Evolutionary conservation across 192 early-diverging fungal species (phyloP).

Genomic region (Coemansia sp.): DNA sequence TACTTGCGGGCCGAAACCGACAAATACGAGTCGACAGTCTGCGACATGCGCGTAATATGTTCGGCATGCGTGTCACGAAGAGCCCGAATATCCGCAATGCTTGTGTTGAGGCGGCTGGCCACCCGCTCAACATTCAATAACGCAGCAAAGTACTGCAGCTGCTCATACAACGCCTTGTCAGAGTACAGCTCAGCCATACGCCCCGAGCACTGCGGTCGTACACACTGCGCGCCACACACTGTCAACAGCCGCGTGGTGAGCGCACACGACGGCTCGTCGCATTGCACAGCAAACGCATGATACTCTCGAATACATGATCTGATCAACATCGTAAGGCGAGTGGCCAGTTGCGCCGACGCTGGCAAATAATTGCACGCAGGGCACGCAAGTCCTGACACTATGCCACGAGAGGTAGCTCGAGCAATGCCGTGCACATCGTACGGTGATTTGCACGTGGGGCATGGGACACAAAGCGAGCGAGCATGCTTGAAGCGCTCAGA

Average conservation of each 20-base stretch:
- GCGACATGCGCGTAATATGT: slow-evolving; percentile 45
- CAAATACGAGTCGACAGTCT: slow-evolving; percentile 67
- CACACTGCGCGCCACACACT: slow-evolving; percentile 71
- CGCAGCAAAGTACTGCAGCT: slow-evolving; percentile 74
- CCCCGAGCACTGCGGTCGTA: slow-evolving; percentile 67
- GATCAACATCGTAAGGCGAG: slow-evolving; percentile 68
- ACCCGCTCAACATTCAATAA: slow-evolving; percentile 46
- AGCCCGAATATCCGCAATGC: slow-evolving; percentile 16
- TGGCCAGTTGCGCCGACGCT: slow-evolving; percentile 50
- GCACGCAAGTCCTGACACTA: slow-evolving; percentile 57
- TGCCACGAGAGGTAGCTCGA: background rate
- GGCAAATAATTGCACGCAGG: slow-evolving; percentile 57
- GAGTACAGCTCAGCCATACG: slow-evolving; percentile 65
- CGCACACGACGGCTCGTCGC: slow-evolving; percentile 77
- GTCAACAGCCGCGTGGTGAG: slow-evolving; percentile 65
- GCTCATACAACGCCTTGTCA: slow-evolving; percentile 75
- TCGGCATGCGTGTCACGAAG: slow-evolving; percentile 51
- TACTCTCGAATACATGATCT: slow-evolving; percentile 68
- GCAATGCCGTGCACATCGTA: slow-evolving; percentile 45
- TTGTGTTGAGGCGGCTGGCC: slow-evolving; percentile 20
- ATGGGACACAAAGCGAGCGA: slow-evolving; percentile 60
- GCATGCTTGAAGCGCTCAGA: slow-evolving; percentile 62
- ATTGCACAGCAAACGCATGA: slow-evolving; percentile 71
- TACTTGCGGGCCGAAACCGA: slow-evolving; percentile 68
- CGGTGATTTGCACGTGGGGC: slow-evolving; percentile 59